Base-by-base conservation (phyloP, 208 protist genomes). In the Zelonia costaricensis region DNA sequence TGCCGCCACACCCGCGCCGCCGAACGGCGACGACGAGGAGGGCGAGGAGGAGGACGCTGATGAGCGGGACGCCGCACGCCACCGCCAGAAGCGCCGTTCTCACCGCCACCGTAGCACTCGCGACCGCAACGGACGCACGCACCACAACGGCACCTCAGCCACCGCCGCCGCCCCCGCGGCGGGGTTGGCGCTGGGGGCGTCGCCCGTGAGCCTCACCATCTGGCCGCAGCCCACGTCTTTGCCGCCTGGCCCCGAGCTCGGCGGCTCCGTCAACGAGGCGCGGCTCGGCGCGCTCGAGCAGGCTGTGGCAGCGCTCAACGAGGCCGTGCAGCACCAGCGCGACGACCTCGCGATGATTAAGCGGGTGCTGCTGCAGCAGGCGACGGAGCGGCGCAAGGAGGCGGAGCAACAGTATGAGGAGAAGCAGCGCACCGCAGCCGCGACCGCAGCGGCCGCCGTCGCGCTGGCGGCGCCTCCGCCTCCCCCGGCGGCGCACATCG, bases 261-360 rank as follows among this genome's bases (percentile, higher is more conserved):
- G n/a, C n/a, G n/a, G 36, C 36, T 30, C 23, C 23, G 22, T 43
- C 20, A 74, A 78, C 67, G 67, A 79, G 15, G 77, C 76, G 18
- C 82, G 90, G 2, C 55, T 95, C 15, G 64, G 67, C 28, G 53
- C 75, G 12, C 60, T 95, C 30, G 90, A 95, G 62, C 78, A 82
- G 46, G 75, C 81, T 6, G 82, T 95, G 10, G 82, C 86, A 3
- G 83, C 82, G 13, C 78, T 95, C 9, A 87, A 84, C 27, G 82
- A 85, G 62, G 78, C 78, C 3, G 69, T 95, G 59, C 78, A 86
- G 44, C 78, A 89, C 70, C 90, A 95, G 62, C 82, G 87, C 27
- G 82, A 95, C 31, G 90, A 95, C 71, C 48, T 95, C 35, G 80
- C 81, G 18, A 82, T 91, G 78, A 88, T 95, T 39, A 93, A 91